Percentiles rank a stretch among this genome's conserved stretches.
phyloP scores from a whole-genome alignment of 495 filamentous ascomycete species.

The Cercophora scortea region DNA sequence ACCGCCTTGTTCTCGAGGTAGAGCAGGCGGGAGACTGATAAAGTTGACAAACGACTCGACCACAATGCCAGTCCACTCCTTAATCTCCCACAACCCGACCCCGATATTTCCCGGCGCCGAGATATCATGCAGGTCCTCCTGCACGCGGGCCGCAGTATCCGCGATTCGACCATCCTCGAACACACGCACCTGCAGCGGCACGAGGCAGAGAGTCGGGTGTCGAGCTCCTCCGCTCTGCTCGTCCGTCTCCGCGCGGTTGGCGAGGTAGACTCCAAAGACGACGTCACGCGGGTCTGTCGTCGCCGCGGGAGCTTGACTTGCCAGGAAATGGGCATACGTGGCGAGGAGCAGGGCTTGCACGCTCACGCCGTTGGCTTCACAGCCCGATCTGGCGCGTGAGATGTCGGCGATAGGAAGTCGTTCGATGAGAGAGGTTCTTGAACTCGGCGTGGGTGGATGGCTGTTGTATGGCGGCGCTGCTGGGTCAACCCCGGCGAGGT shows the following conservation, averaged over 20 bases:
- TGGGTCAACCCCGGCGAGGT: conserved; percentile 27
- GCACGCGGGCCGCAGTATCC: conserved; percentile 24
- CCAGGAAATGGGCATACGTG: conserved; percentile 23
- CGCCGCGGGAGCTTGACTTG: background rate
- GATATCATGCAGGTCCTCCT: conserved; percentile 33
- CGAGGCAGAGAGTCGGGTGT: conserved; percentile 33
- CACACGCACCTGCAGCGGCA: conserved; percentile 28
- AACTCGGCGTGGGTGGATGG: background rate
- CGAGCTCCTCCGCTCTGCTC: conserved; percentile 6
- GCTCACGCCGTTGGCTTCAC: conserved; percentile 22
- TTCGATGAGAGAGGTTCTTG: conserved; percentile 8
- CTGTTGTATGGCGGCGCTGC: background rate
- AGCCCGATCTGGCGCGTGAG: conserved; percentile 3
- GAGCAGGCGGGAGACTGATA: conserved; percentile 26
- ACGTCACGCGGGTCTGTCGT: conserved; percentile 10
- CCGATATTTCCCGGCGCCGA: conserved; percentile 21
- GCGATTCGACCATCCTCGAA: conserved; percentile 1
- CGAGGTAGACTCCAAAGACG: conserved; percentile 39
- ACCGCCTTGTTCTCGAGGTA: background rate
- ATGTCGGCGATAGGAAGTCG: conserved; percentile 11
- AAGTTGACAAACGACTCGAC: conserved; percentile 52
- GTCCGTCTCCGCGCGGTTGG: conserved; percentile 25
- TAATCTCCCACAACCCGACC: conserved; percentile 42
- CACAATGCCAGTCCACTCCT: conserved; percentile 37
- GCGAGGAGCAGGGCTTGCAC: conserved; percentile 38